These are phyloP conservation scores for Populus simonii DNA, from an alignment of 345 rosid genomes.

Conservation along the genomic window DNA sequence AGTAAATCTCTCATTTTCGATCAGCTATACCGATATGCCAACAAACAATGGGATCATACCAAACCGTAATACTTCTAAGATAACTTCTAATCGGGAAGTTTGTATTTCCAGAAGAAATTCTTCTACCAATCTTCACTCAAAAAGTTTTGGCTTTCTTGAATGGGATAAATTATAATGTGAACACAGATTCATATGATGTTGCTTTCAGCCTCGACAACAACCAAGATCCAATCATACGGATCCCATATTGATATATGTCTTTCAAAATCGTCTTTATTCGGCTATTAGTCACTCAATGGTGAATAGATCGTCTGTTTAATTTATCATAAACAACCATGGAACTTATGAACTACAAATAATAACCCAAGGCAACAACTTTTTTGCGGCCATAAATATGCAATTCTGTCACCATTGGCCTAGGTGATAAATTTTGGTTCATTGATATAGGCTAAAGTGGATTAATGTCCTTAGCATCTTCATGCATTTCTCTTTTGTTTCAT, in stretches of 20 bases:
- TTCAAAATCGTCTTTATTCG: neutral
- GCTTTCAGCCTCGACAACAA: neutral
- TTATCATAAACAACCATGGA: neutral
- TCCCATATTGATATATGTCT: neutral
- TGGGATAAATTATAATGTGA: neutral
- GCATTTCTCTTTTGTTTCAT: neutral
- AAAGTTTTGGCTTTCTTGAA: neutral
- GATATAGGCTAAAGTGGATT: neutral
- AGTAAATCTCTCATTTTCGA: constrained; percentile 45
- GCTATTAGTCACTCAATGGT: neutral
- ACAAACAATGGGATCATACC: constrained; percentile 41
- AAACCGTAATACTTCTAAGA: constrained; percentile 40
- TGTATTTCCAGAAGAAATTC: constrained; percentile 59
- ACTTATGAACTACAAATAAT: neutral
- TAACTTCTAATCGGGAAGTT: constrained; percentile 44
- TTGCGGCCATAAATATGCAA: neutral
- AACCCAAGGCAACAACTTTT: neutral
- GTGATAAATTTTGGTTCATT: neutral
- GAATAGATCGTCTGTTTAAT: neutral
- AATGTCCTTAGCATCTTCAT: neutral
- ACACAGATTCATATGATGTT: neutral
- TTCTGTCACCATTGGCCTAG: neutral
- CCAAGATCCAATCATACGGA: neutral
- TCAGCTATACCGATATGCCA: constrained; percentile 40
- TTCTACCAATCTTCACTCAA: constrained; percentile 58